phyloP scores from a whole-genome alignment of 2,329 filamentous ascomycete species.

The Ophiostoma triangulosporum region DNA sequence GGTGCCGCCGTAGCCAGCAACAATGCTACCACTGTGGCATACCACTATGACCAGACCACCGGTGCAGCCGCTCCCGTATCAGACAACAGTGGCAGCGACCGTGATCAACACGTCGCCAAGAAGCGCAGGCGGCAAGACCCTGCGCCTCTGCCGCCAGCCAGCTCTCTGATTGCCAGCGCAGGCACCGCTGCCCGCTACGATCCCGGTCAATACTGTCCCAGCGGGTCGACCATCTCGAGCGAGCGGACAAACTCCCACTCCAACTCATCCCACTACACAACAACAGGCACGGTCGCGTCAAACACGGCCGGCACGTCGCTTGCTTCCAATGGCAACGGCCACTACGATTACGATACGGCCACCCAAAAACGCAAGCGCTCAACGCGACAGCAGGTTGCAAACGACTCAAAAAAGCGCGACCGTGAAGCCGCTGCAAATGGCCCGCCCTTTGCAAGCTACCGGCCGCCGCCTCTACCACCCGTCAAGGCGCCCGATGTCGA shows the following conservation, averaged over 20 bases:
- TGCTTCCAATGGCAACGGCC: slow-evolving; percentile 44
- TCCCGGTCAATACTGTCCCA: slow-evolving; percentile 51
- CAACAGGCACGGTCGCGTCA: slow-evolving; percentile 44
- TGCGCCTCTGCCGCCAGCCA: slow-evolving; percentile 23
- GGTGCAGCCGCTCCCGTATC: background rate
- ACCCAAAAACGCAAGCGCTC: slow-evolving; percentile 80
- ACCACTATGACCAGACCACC: slow-evolving; percentile 11
- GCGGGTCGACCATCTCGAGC: slow-evolving; percentile 62
- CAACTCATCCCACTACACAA: slow-evolving; percentile 72
- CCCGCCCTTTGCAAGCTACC: slow-evolving; percentile 64
- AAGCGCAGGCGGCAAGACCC: slow-evolving; percentile 53
- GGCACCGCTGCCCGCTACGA: slow-evolving; percentile 39
- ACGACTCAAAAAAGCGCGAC: slow-evolving; percentile 67
- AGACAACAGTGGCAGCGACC: slow-evolving; percentile 11
- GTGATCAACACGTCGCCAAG: slow-evolving; percentile 50
- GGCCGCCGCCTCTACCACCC: slow-evolving; percentile 74
- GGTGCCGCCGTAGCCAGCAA: slow-evolving; percentile 15
- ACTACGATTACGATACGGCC: slow-evolving; percentile 53
- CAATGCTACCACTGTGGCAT: background rate
- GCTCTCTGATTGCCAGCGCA: slow-evolving; percentile 19
- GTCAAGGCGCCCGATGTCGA: slow-evolving; percentile 77
- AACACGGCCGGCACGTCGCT: slow-evolving; percentile 84
- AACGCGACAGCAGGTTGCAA: slow-evolving; percentile 62
- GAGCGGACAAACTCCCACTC: slow-evolving; percentile 68
- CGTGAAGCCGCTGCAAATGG: slow-evolving; percentile 57